phyloP scores from a whole-genome alignment of 306 rosid species.

The Bauhinia variegata region DNA sequence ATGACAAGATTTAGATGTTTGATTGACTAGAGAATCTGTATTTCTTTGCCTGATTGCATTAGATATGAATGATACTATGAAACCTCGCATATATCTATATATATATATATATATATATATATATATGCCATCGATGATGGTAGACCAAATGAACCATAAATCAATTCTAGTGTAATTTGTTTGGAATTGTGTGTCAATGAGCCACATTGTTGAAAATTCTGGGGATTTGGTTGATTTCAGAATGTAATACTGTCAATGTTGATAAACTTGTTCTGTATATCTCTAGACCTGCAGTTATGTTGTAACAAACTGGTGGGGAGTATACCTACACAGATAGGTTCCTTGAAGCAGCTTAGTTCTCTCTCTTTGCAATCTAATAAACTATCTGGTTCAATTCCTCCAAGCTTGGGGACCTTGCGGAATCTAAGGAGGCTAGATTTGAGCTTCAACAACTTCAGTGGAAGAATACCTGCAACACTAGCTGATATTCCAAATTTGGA shows the following conservation, averaged over 20 bases:
- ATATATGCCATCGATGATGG: too few relatives aligned
- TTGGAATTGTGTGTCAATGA: background rate
- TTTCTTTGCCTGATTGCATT: too few relatives aligned
- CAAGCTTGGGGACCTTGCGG: constrained; percentile 59
- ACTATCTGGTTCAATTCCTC: constrained; percentile 68
- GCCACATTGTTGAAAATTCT: background rate
- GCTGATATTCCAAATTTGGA: constrained; percentile 49
- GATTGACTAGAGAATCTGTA: too few relatives aligned
- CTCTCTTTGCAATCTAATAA: constrained; percentile 78
- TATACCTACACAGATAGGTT: constrained; percentile 69
- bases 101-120: too few relatives aligned
- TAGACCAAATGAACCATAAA: too few relatives aligned
- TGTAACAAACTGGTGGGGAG: constrained; percentile 74
- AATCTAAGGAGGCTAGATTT: constrained; percentile 67
- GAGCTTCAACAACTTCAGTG: constrained; percentile 77
- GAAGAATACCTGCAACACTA: constrained; percentile 61
- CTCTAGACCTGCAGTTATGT: constrained; percentile 78
- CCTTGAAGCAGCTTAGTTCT: constrained; percentile 62
- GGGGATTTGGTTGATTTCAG: background rate
- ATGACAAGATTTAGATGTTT: background rate
- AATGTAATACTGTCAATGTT: background rate
- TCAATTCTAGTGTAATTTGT: too few relatives aligned
- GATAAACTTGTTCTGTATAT: constrained; percentile 14
- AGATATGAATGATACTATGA: background rate
- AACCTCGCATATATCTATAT: too few relatives aligned